phyloP scores from a whole-genome alignment of 2,329 filamentous ascomycete species.

The Westerdykella sp. region DNA sequence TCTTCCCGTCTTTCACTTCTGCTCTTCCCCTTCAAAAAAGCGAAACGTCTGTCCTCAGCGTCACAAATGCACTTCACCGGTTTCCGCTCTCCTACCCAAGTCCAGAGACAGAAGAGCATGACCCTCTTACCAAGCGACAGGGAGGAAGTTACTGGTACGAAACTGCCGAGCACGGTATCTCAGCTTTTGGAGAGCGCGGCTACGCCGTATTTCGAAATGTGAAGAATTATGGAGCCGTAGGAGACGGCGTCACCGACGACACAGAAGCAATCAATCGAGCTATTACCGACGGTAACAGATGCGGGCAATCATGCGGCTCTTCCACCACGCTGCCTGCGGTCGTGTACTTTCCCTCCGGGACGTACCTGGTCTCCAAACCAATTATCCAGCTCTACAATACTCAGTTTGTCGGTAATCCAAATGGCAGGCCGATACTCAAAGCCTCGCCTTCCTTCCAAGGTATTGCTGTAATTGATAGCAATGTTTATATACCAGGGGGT shows the following conservation, averaged over 20 bases:
- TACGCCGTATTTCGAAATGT: slow-evolving; percentile 42
- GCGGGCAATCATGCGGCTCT: slow-evolving; percentile 38
- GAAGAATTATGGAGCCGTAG: slow-evolving; percentile 38
- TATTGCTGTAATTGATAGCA: slow-evolving; percentile 51
- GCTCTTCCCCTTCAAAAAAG: no score
- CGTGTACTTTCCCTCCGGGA: slow-evolving; percentile 50
- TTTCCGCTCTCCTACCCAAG: no score
- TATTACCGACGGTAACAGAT: slow-evolving; percentile 30
- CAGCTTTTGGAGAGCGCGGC: no score
- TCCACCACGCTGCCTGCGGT: slow-evolving; percentile 46
- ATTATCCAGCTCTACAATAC: slow-evolving; percentile 57
- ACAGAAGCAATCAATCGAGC: slow-evolving; percentile 48
- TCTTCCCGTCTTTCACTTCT: no score
- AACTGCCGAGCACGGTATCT: no score
- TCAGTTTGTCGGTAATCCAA: slow-evolving; percentile 53
- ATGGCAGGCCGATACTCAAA: slow-evolving; percentile 47
- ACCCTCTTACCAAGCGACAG: no score
- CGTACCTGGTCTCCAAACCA: slow-evolving; percentile 48
- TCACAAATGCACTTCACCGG: no score
- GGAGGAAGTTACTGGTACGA: no score
- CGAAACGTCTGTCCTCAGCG: no score
- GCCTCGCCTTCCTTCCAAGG: slow-evolving; percentile 46
- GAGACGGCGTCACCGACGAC: slow-evolving; percentile 37
- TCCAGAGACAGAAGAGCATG: no score
- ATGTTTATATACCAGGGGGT: slow-evolving; percentile 38